Conservation (phyloP, 352 stramenopile genomes). For the Phytophthora colocasiae region DNA sequence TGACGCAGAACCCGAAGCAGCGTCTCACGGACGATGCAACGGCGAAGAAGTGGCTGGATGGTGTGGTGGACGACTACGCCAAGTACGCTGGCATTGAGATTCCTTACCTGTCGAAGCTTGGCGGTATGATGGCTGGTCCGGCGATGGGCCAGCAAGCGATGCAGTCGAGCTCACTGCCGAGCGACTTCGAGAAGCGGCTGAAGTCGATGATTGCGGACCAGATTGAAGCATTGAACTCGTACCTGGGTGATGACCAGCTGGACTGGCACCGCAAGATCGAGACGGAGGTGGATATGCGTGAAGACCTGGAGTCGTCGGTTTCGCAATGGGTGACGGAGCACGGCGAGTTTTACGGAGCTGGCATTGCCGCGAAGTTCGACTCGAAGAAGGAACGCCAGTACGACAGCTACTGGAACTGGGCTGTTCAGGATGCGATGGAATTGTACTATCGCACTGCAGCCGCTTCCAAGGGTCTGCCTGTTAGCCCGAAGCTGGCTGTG, state of each 20-base stretch:
- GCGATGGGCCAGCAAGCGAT: constrained; percentile 41
- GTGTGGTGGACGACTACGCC: constrained; percentile 79
- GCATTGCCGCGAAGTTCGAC: constrained; percentile 71
- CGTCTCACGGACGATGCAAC: constrained; percentile 68
- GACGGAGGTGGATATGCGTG: constrained; percentile 56
- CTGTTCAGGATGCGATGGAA: constrained; percentile 71
- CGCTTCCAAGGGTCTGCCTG: constrained; percentile 26
- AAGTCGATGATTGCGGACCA: constrained; percentile 70
- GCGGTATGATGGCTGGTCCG: constrained; percentile 38
- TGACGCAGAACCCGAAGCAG: constrained; percentile 76
- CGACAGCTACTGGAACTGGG: constrained; percentile 88
- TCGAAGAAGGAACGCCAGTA: constrained; percentile 77
- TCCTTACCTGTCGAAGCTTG: constrained; percentile 56
- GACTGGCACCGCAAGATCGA: constrained; percentile 62
- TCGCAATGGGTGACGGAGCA: constrained; percentile 64
- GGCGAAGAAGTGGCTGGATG: constrained; percentile 85
- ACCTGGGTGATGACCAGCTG: constrained; percentile 56
- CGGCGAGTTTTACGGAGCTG: constrained; percentile 59
- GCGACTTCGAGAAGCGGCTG: constrained; percentile 62
- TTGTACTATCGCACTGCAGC: constrained; percentile 60
- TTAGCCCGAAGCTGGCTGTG: constrained; percentile 27
- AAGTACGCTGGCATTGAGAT: constrained; percentile 67
- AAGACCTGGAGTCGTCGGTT: constrained; percentile 62
- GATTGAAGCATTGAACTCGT: constrained; percentile 54
- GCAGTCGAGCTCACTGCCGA: constrained; percentile 41